A percentile compares a stretch with the other conserved stretches of the same genome.
Evolutionary conservation across 2,329 filamentous ascomycete genomes (phyloP).

Genomic region (Amphichorda felina): DNA sequence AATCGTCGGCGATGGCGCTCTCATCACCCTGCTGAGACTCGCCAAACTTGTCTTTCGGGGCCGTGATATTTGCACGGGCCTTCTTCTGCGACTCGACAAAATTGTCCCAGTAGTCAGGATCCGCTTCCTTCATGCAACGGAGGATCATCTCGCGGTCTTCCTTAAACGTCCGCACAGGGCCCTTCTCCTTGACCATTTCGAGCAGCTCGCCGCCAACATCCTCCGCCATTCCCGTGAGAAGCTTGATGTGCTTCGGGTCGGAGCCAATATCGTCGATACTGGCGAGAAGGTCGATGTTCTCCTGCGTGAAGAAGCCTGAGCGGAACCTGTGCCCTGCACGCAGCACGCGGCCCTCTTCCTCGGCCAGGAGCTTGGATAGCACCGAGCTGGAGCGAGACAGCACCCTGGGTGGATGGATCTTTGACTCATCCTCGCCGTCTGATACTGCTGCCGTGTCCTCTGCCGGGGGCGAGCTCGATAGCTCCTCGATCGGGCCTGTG

Average conservation of each 20-base stretch:
- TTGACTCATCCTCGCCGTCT: conserved; percentile 16
- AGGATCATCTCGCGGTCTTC: conserved; percentile 41
- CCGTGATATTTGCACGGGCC: conserved; percentile 38
- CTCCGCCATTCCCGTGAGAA: conserved; percentile 52
- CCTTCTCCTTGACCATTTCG: conserved; percentile 40
- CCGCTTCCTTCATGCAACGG: conserved; percentile 40
- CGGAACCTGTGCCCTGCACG: conserved; percentile 47
- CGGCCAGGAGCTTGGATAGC: conserved; percentile 38
- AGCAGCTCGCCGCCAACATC: conserved; percentile 50
- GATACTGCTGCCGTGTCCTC: conserved; percentile 24
- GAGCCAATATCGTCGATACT: conserved; percentile 35
- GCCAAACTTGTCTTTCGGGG: conserved; percentile 9
- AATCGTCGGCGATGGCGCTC: conserved; percentile 3
- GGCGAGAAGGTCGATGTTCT: conserved; percentile 37
- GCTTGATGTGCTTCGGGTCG: conserved; percentile 35
- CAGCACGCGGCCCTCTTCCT: conserved; percentile 45
- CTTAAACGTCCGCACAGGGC: conserved; percentile 49
- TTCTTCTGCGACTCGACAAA: conserved; percentile 53
- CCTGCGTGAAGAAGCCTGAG: conserved; percentile 35
- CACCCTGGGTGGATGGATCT: conserved; percentile 14
- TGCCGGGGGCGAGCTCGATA: conserved; percentile 11
- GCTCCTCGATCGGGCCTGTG: conserved; percentile 6
- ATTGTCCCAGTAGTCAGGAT: conserved; percentile 52
- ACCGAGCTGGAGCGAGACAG: conserved; percentile 41
- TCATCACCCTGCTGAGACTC: neutral